Conservation (phyloP, 2,329 filamentous ascomycete genomes). For the Colletotrichum tropicicola region DNA sequence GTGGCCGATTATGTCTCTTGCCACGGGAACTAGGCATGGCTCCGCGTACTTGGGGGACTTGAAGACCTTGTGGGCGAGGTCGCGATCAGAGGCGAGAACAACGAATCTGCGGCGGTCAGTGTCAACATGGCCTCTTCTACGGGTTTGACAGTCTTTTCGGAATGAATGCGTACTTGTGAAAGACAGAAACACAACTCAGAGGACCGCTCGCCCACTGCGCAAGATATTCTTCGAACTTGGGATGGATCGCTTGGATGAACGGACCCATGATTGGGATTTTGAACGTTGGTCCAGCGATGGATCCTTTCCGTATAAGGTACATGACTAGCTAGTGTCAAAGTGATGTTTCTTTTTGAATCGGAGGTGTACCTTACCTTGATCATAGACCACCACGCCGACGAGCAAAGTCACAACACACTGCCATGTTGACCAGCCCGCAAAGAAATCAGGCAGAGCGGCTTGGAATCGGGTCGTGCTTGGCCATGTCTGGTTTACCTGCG, state of each 20-base stretch:
- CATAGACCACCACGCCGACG: conserved; percentile 45
- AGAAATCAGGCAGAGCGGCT: not conserved
- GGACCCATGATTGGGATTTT: conserved; percentile 79
- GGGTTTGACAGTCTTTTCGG: not conserved
- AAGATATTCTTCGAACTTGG: conserved; percentile 77
- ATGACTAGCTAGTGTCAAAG: conserved; percentile 51
- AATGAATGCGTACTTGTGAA: conserved; percentile 73
- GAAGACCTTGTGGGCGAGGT: conserved; percentile 84
- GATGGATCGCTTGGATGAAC: conserved; percentile 78
- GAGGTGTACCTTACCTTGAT: conserved; percentile 39
- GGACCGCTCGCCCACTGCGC: conserved; percentile 82
- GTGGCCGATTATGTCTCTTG: conserved; percentile 76
- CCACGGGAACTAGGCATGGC: conserved; percentile 81
- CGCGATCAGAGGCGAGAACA: conserved; percentile 79
- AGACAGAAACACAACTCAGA: conserved; percentile 83
- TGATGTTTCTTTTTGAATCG: accelerated
- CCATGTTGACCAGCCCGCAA: conserved; percentile 36
- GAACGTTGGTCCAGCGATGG: conserved; percentile 69
- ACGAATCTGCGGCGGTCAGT: conserved; percentile 67
- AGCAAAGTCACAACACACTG: conserved; percentile 43
- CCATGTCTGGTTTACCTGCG: conserved; percentile 8
- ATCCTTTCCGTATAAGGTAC: conserved; percentile 69
- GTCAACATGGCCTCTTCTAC: not conserved
- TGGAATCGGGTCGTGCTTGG: not conserved
- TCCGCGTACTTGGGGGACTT: conserved; percentile 80